These are phyloP conservation scores for Paramecium biaurelia DNA, from an alignment of 73 alveolate species.

Conservation along the genomic window DNA sequence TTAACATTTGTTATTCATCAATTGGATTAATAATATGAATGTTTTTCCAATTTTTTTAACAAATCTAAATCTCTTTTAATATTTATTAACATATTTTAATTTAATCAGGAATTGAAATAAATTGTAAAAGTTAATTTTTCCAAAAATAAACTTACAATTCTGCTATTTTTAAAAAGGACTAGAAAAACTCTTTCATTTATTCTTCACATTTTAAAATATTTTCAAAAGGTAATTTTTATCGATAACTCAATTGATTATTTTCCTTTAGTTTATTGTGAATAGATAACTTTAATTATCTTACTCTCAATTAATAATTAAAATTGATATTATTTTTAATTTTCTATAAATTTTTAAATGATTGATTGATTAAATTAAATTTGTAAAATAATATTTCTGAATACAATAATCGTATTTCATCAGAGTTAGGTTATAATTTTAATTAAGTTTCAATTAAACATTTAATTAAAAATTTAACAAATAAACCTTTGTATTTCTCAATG, in stretches of 20 bases:
- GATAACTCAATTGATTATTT: neutral
- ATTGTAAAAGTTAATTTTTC: neutral
- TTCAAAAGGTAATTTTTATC: neutral
- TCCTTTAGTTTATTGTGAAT: neutral
- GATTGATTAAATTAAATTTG: neutral
- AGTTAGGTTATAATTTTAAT: neutral
- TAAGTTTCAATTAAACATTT: neutral
- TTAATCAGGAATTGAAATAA: neutral
- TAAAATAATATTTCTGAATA: neutral
- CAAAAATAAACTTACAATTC: neutral
- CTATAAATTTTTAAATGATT: neutral
- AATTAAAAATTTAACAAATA: neutral
- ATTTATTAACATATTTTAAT: neutral
- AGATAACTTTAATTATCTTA: neutral
- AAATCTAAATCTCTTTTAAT: neutral
- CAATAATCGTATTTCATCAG: neutral
- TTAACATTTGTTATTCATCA: neutral
- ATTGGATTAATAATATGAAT: neutral
- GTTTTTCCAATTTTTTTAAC: neutral
- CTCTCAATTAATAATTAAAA: neutral
- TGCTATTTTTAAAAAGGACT: neutral
- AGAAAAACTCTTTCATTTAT: neutral
- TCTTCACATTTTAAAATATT: neutral
- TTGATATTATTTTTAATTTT: neutral
- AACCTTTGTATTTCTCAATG: neutral